Base-by-base conservation (phyloP, 169 alveolate species). In the Eimeria sp. region DNA sequence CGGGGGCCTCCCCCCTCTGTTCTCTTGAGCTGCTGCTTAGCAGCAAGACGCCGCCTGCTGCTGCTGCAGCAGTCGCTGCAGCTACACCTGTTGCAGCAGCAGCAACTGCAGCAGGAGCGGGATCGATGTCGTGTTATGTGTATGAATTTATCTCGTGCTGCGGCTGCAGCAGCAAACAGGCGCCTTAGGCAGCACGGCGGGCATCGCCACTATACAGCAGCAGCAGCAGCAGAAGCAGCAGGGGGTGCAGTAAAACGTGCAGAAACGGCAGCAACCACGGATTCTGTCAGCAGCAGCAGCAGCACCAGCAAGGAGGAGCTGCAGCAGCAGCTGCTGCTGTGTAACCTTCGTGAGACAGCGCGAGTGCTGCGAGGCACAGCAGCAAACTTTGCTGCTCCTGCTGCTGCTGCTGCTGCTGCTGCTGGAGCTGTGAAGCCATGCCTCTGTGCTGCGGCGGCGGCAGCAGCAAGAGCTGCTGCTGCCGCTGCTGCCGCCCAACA, bases 161-260 rank as follows among this genome's bases (percentile, higher is more conserved):
- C 27, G 0, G 27, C 18, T 3, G 76, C 76, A 65, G 76, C 76
- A 65, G 76, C 76, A 65, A 27, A 16, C 13, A 16, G 54, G 3
- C n/a, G 54, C 54, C 84, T n/a, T 18, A 27, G 18, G 84, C 84
- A 73, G 54, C 84, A 73, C 25, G 11, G 43, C 25, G 51, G 43
- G 54, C 84, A 9, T 34, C 40, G 9, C 30, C 58, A 22, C 27
- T 16, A 9, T n/a, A 43, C 54, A 30, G 84, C 84, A 73, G n/a
- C 84, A n/a, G 84, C 84, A 73, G 58, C 84, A 73, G 84, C 84
- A 73, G 54, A 9, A 73, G 58, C 84, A n/a, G 84, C 54, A 73
- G 84, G 54, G 30, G 54, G 54, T 1, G 63, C 47, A 14, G 63
- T 3, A 54, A 0, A 9, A 54, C 11, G 63, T 11, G 63, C 11